Base-by-base conservation (phyloP, 2,329 filamentous ascomycete species). In the Diaporthe eres region DNA sequence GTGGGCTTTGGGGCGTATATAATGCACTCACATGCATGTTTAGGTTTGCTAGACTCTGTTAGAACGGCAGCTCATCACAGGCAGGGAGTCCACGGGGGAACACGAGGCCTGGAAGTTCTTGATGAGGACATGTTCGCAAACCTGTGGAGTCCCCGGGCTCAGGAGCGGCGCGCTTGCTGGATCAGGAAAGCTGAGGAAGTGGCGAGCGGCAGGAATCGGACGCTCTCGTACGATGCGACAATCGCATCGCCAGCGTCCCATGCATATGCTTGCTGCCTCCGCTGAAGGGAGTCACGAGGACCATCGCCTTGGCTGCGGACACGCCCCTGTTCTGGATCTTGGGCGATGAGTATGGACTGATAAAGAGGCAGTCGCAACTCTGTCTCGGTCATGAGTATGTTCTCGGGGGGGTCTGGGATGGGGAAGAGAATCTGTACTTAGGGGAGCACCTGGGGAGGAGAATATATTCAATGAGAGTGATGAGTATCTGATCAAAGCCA, bases 1-100 rank as follows among this genome's bases (percentile, higher is more conserved):
- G 34, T 39, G 28, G 49, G 8, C 28, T 25, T 10, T 44, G 19
- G 22, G 47, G 28, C 7, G 47, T 39, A 25, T 19, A 39, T 2
- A 17, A 51, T 19, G 34, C n/a, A 53, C 15, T 53, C 22, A 2
- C 4, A 28, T 53, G 65, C 47, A 68, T 25, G 8, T 53, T 68
- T 68, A 68, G 47, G 47, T 68, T 68, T 68, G 22, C 47, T 68
- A 68, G 63, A 39, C 10, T 37, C 63, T 53, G 44, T 34, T 68
- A n/a, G 31, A n/a, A 22, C 28, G 31, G n/a, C 10, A 19, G 10
- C 22, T 68, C 28, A 17, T 53, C 28, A 34, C 63, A 51, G 31
- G 12, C 10, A 53, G 19, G 47, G 22, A n/a, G 22, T n/a, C 15
- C 6, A 17, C 31, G 34, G 31, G 31, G 22, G 19, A 6, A 22